These are phyloP conservation scores for Marvania coccoides DNA, from an alignment of 139 green algal species.

Conservation along the genomic window DNA sequence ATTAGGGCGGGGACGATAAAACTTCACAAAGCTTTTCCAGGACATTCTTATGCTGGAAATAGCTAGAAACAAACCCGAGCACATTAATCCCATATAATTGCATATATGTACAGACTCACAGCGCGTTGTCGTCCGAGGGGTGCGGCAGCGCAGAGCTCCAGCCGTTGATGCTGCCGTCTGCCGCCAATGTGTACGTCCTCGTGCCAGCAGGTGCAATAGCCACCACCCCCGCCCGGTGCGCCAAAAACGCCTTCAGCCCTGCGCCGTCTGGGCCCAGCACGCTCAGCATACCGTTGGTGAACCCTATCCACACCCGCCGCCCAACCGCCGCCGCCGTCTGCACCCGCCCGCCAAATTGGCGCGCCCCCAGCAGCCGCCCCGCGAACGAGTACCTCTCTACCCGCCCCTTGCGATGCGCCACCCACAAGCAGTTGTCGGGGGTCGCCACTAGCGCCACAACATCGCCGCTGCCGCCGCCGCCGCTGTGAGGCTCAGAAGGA, in stretches of 20 bases:
- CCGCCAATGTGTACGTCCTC: slow-evolving; percentile 48
- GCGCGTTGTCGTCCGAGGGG: slow-evolving; percentile 1
- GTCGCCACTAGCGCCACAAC: slow-evolving; percentile 23
- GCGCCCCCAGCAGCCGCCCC: slow-evolving; percentile 34
- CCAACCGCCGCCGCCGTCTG: slow-evolving; percentile 28
- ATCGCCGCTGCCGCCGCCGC: not conserved
- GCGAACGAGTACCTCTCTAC: slow-evolving; percentile 51
- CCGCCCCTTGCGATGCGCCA: slow-evolving; percentile 44
- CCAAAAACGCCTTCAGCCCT: slow-evolving; percentile 37
- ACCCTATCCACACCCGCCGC: slow-evolving; percentile 51
- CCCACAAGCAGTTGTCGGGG: slow-evolving; percentile 39
- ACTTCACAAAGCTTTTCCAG: slow-evolving; percentile 4
- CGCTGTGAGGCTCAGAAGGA: not conserved
- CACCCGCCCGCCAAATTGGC: slow-evolving; percentile 23
- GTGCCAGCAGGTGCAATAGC: slow-evolving; percentile 34
- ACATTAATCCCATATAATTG: too few species aligned
- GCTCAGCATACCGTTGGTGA: slow-evolving; percentile 37
- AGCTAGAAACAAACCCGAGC: too few species aligned
- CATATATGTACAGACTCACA: slow-evolving; percentile 7
- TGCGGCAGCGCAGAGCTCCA: slow-evolving; percentile 34
- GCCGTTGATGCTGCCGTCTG: slow-evolving; percentile 52
- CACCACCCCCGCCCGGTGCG: slow-evolving; percentile 28
- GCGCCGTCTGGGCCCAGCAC: slow-evolving; percentile 3
- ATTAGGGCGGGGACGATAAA: too few species aligned
- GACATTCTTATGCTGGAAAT: too few species aligned